Base-by-base conservation (phyloP, 2,329 filamentous ascomycete species). In the Cladosporium halotolerans region DNA sequence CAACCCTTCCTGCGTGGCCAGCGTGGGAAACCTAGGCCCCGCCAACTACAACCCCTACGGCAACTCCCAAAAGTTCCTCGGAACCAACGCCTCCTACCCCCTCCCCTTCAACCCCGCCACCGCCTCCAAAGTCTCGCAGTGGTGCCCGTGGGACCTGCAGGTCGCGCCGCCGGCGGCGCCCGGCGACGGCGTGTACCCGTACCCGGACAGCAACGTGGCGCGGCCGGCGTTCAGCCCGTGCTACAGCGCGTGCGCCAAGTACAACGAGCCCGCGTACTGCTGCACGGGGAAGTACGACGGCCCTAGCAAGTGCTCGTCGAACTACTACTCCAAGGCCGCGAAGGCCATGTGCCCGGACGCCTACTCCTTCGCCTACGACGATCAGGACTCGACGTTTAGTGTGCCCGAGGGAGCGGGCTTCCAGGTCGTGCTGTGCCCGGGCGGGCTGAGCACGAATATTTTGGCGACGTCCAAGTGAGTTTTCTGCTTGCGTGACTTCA, bases 61-160 rank as follows among this genome's bases (percentile, higher is more conserved):
- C 42, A 80, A 82, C 48, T 72, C 73, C 1, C 76, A 73, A 13
- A 60, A 65, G 11, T 77, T 77, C 56, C 71, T 81, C 55, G 79
- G 84, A 65, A 82, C 83, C 40, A 89, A 87, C 66, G 71, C 73
- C 34, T 78, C 80, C 1, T 86, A 79, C 61, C 84, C 85, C 0
- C 77, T 89, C 34, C 84, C 85, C 0, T 83, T 86, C 60, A 86
- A 91, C 60, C 69, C 72, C 6, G 75, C 83, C 56, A 82, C 80
- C 41, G 77, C 82, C 56, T 66, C 73, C 10, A 73, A 79, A 54
- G 76, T 89, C 13, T 73, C 76, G 19, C 72, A 75, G 51, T 95
- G 88, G 89, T 95, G 89, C 70, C 89, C 88, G 0, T 91, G 86
- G 85, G 80, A 87, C 58, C 76, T 89, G 42, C 86, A 90, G 62